Evolutionary conservation across 352 stramenopile species (phyloP).

Genomic region (Globisporangium viniferum): DNA sequence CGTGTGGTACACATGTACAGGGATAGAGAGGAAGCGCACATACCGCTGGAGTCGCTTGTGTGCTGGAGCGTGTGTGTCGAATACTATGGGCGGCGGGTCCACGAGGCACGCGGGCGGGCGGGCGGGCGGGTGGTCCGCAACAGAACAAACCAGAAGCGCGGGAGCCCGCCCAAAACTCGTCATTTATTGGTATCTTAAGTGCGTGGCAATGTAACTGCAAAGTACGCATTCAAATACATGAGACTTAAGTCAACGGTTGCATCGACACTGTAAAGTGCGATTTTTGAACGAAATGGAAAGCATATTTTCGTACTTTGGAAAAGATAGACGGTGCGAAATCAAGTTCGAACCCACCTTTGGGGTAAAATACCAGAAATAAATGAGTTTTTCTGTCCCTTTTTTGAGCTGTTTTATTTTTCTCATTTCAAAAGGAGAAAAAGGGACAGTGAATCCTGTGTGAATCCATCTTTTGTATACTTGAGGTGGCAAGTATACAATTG

Average conservation of each 20-base stretch:
- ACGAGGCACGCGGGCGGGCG: not conserved
- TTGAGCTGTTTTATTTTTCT: too few relatives aligned
- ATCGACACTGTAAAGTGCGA: not conserved
- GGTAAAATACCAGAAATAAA: constrained; percentile 6
- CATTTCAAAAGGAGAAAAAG: not conserved
- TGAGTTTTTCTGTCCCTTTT: not conserved
- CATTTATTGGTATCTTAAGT: not conserved
- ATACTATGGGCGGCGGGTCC: constrained; percentile 2
- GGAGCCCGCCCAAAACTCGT: not conserved
- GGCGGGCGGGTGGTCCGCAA: not conserved
- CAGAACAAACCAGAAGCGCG: not conserved
- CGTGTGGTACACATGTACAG: not conserved
- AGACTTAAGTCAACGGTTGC: not conserved
- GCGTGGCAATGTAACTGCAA: not conserved
- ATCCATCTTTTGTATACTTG: not conserved
- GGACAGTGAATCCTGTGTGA: not conserved
- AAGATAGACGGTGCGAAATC: not conserved
- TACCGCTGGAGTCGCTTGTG: not conserved
- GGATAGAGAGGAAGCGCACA: not conserved
- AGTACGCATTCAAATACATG: not conserved
- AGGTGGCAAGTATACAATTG: not conserved
- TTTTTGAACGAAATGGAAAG: not conserved
- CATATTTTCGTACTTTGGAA: not conserved
- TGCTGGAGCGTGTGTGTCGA: not conserved
- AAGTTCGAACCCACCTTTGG: not conserved